A percentile compares a stretch with the other conserved stretches of the same genome.
Evolutionary conservation across 106 monocot genomes (phyloP).

Genomic region (Chionographis japonica): DNA sequence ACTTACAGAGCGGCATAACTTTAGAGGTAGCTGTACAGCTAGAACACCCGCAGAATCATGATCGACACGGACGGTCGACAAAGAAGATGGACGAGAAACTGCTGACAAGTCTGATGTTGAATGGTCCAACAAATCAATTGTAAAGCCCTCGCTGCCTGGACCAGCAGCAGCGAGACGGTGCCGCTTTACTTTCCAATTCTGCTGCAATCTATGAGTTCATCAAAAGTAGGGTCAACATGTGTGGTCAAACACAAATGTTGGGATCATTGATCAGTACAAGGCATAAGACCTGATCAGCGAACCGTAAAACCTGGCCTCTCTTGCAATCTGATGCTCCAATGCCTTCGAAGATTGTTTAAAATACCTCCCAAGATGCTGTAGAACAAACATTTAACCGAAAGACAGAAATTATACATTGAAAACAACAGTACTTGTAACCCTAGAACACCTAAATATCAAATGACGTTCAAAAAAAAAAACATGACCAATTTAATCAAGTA

Average conservation of each 20-base stretch:
- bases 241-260: background rate
- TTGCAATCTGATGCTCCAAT: conserved; percentile 75
- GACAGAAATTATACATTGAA: background rate
- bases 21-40: conserved; percentile 65
- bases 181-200: conserved; percentile 98
- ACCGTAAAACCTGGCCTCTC: conserved; percentile 84
- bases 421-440: background rate
- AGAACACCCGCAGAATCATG: conserved; percentile 65
- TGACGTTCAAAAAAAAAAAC: background rate
- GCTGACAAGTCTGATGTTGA: conserved; percentile 29
- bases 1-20: conserved; percentile 45
- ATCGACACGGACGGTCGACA: conserved; percentile 64
- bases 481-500: background rate
- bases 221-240: conserved; percentile 2
- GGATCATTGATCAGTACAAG: background rate
- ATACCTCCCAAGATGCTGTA: conserved; percentile 79
- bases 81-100: conserved; percentile 33
- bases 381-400: conserved; percentile 3
- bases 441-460: conserved; percentile 3
- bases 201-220: conserved; percentile 63
- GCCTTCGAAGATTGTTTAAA: conserved; percentile 92
- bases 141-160: conserved; percentile 76
- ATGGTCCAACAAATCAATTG: conserved; percentile 77
- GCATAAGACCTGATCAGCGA: conserved; percentile 69
- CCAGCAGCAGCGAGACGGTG: conserved; percentile 50